Evolutionary conservation across 495 filamentous ascomycete genomes (phyloP).

Genomic region (Penicillium fimorum): DNA sequence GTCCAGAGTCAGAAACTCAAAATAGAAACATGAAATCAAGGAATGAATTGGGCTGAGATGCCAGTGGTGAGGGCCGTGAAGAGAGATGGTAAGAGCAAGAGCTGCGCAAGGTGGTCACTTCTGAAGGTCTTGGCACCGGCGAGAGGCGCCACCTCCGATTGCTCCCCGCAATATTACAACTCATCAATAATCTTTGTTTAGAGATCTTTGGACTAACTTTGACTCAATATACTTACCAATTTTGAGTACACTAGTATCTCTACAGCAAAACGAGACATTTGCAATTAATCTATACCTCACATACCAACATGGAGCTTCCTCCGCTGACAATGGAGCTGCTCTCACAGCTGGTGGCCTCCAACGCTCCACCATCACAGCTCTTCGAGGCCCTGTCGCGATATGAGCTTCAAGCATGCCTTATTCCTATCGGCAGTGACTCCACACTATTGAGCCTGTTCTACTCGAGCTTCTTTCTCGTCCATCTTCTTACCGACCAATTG

Average conservation of each 20-base stretch:
- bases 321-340: slow-evolving; percentile 40
- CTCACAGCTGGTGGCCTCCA: slow-evolving; percentile 34
- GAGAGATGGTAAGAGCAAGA: slow-evolving; percentile 34
- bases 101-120: slow-evolving; percentile 53
- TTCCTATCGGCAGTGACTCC: slow-evolving; percentile 24
- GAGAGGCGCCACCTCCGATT: slow-evolving; percentile 34
- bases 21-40: slow-evolving; percentile 32
- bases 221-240: not conserved
- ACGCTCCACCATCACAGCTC: slow-evolving; percentile 39
- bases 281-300: not conserved
- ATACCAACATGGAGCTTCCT: slow-evolving; percentile 34
- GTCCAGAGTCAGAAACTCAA: slow-evolving; percentile 29
- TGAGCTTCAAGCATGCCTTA: slow-evolving; percentile 41
- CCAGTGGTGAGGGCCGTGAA: slow-evolving; percentile 25
- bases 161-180: slow-evolving; percentile 33
- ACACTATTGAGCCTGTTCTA: slow-evolving; percentile 48
- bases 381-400: slow-evolving; percentile 46
- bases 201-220: not conserved
- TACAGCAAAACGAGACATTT: not conserved
- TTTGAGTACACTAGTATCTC: not conserved
- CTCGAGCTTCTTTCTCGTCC: slow-evolving; percentile 51
- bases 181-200: slow-evolving; percentile 13
- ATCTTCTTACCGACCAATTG: slow-evolving; percentile 53
- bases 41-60: slow-evolving; percentile 40
- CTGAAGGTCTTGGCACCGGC: slow-evolving; percentile 33